Base-by-base conservation (phyloP, 306 rosid genomes). In the Comarum palustre region DNA sequence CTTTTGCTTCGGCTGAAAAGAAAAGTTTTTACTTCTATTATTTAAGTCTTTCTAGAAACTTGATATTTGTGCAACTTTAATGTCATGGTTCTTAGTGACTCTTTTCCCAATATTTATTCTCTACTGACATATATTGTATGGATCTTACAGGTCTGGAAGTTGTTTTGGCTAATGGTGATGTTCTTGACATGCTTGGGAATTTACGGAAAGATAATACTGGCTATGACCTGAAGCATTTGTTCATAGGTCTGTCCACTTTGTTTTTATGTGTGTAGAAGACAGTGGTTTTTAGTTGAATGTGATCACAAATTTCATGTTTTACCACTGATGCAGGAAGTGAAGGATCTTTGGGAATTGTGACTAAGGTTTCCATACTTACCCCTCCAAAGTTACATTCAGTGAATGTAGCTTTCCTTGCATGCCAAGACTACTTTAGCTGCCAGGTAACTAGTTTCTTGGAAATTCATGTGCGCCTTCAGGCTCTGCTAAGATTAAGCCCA, bases 181-280 rank as follows among this genome's bases (percentile, higher is more conserved):
- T 86, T 64, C 87, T 94, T 57, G 92, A 94, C 92, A 85, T 94
- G 97, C 96, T 94, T 72, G 85, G 90, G 78, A 87, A 91, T 73
- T 77, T 94, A 66, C 93, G 97, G 68, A 94, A 94, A 81, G 98
- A 94, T 86, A 94, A 94, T 74, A 94, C 98, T 75, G 98, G 98
- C 68, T 91, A 94, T 77, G 95, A 86, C 80, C 77, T 94, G 74
- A 94, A 94, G 83, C 98, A 94, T 86, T 82, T 94, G 71, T 94
- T 91, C 84, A 89, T 94, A 82, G 98, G 98, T 91, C 78, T 78
- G 79, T 24, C 36, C 73, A 78, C 41, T 11, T 52, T 20, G 36
- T 73, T 68, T 29, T 69, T 57, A n/a, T 71, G 66, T 71, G 64
- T 68, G 52, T 50, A 25, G 52, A 68, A 76, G 75, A 68, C 79